Evolutionary conservation across 2,329 filamentous ascomycete genomes (phyloP).

Genomic region (Herpotrichia juniperi): DNA sequence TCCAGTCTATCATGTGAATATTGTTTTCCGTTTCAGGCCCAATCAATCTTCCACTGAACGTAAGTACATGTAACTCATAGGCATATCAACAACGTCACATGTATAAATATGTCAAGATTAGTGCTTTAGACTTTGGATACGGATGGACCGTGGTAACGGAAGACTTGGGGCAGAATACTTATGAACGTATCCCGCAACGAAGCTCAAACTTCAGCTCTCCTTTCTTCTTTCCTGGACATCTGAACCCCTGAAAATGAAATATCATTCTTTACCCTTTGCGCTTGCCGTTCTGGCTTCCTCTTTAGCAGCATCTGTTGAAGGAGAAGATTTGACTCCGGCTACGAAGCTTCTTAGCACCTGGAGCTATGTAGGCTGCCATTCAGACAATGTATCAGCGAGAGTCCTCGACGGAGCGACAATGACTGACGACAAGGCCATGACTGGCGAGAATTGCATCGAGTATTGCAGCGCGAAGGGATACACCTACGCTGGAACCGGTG

Average conservation of each 20-base stretch:
- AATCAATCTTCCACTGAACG: no score
- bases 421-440: slow-evolving; percentile 19
- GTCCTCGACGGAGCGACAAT: slow-evolving; percentile 14
- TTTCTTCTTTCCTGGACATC: background rate
- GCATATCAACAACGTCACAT: no score
- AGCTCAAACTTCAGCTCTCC: no score
- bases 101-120: no score
- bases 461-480: slow-evolving; percentile 35
- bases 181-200: no score
- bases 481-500: slow-evolving; percentile 32
- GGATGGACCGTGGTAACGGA: no score
- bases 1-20: no score
- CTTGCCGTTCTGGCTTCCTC: background rate
- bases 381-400: slow-evolving; percentile 17
- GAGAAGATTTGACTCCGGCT: background rate
- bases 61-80: no score
- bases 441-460: slow-evolving; percentile 32
- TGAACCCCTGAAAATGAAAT: background rate
- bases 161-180: no score
- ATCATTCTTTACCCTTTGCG: background rate
- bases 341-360: slow-evolving; percentile 15
- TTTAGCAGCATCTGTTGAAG: background rate
- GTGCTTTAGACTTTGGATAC: no score
- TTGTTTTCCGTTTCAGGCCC: no score
- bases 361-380: slow-evolving; percentile 31